A percentile compares a stretch with the other conserved stretches of the same genome.
Conservation (phyloP, 73 alveolate species). For the Tetrahymena thermophila region DNA sequence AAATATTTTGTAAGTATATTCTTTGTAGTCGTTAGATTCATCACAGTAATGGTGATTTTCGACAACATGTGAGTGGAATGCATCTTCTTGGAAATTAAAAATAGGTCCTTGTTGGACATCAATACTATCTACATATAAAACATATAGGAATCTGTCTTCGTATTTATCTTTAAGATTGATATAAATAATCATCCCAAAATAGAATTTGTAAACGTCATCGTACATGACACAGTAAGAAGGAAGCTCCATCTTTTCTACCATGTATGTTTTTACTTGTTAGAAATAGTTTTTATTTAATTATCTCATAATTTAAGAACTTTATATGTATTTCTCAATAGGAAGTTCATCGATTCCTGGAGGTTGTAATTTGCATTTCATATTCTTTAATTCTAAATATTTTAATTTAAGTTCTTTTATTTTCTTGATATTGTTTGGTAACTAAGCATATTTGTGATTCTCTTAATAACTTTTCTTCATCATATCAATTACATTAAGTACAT, state of each 20-base stretch:
- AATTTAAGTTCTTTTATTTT: background rate
- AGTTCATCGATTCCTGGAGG: background rate
- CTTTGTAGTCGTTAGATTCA: background rate
- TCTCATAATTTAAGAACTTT: background rate
- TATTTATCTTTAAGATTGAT: background rate
- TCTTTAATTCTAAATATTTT: background rate
- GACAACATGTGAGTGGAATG: background rate
- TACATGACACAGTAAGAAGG: background rate
- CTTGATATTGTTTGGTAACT: constrained; percentile 8
- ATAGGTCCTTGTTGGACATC: background rate
- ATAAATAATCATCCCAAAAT: background rate
- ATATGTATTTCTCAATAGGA: background rate
- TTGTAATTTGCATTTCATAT: background rate
- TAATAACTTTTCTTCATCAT: constrained; percentile 49
- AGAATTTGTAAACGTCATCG: background rate
- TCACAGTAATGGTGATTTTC: background rate
- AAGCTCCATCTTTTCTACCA: background rate
- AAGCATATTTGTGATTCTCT: constrained; percentile 48
- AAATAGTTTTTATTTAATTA: background rate
- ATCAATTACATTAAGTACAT: constrained; percentile 45
- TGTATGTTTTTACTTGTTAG: background rate
- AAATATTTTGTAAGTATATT: background rate
- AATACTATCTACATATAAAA: background rate
- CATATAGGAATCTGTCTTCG: background rate
- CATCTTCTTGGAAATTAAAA: background rate